Conservation (phyloP, 1,139 yeast genomes). For the Suhomyces wounanorum region DNA sequence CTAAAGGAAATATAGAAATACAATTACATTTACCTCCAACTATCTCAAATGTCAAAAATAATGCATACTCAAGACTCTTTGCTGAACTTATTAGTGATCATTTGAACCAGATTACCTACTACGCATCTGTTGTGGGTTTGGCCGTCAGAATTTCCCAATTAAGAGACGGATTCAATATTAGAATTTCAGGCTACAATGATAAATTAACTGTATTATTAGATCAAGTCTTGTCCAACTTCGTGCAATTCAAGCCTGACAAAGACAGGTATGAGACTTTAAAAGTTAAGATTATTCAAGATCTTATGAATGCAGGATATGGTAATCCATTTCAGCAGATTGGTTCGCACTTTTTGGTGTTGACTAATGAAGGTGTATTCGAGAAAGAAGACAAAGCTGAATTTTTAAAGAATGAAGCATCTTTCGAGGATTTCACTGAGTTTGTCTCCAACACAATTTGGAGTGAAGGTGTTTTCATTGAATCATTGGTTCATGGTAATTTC, state of each 20-base stretch:
- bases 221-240: conserved; percentile 57
- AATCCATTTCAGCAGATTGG: conserved; percentile 80
- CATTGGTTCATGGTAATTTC: conserved; percentile 80
- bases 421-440: conserved; percentile 52
- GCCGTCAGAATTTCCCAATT: conserved; percentile 57
- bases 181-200: conserved; percentile 80
- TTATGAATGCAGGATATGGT: conserved; percentile 69
- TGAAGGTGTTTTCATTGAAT: conserved; percentile 61
- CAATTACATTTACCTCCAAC: conserved; percentile 68
- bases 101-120: conserved; percentile 74
- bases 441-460: conserved; percentile 42
- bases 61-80: conserved; percentile 61
- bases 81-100: conserved; percentile 74
- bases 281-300: conserved; percentile 61
- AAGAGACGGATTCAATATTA: conserved; percentile 70
- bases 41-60: conserved; percentile 54
- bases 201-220: conserved; percentile 66
- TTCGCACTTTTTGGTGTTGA: conserved; percentile 56
- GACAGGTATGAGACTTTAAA: conserved; percentile 68
- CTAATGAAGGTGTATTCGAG: conserved; percentile 72
- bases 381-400: conserved; percentile 61
- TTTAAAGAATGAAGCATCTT: conserved; percentile 44
- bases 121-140: conserved; percentile 83
- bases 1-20: conserved; percentile 74
- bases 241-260: conserved; percentile 52